Conservation (phyloP, 805 yeast species). For the Suhomyces faveliae region DNA sequence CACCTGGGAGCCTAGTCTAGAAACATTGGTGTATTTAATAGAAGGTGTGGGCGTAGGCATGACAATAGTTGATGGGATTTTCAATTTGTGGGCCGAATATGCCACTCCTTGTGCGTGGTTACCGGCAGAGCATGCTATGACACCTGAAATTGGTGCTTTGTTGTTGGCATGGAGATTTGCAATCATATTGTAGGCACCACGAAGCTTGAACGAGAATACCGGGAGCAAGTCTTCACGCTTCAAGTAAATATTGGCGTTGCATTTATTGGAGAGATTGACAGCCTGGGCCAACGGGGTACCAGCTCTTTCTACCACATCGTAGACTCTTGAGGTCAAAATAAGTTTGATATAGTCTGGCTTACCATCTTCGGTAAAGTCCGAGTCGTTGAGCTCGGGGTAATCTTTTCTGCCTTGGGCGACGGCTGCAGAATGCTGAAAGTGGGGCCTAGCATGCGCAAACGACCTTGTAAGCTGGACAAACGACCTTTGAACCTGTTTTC, state of each 20-base stretch:
- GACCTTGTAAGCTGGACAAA: not conserved
- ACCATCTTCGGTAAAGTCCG: conserved; percentile 60
- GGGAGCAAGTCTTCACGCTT: conserved; percentile 94
- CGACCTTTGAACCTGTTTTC: not conserved
- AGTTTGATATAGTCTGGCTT: conserved; percentile 92
- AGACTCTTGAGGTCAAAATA: conserved; percentile 87
- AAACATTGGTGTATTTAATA: conserved; percentile 88
- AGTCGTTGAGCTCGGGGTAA: conserved; percentile 46
- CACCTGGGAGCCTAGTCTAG: conserved; percentile 90
- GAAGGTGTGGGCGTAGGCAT: conserved; percentile 98
- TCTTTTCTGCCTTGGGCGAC: conserved; percentile 13
- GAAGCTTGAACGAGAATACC: conserved; percentile 90
- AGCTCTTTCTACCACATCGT: conserved; percentile 76
- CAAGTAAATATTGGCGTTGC: conserved; percentile 72
- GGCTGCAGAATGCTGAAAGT: not conserved
- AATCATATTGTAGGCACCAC: conserved; percentile 98
- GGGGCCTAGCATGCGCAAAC: not conserved
- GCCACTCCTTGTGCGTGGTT: conserved; percentile 99
- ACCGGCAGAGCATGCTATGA: conserved; percentile 97
- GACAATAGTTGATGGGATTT: conserved; percentile 92
- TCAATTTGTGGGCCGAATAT: conserved; percentile 77
- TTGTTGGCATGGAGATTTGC: conserved; percentile 69
- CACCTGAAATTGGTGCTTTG: conserved; percentile 71
- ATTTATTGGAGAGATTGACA: conserved; percentile 65
- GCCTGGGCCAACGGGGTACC: conserved; percentile 87